Evolutionary conservation across 257 asterid species (phyloP).

Genomic region (Nyctanthes arbortristis): DNA sequence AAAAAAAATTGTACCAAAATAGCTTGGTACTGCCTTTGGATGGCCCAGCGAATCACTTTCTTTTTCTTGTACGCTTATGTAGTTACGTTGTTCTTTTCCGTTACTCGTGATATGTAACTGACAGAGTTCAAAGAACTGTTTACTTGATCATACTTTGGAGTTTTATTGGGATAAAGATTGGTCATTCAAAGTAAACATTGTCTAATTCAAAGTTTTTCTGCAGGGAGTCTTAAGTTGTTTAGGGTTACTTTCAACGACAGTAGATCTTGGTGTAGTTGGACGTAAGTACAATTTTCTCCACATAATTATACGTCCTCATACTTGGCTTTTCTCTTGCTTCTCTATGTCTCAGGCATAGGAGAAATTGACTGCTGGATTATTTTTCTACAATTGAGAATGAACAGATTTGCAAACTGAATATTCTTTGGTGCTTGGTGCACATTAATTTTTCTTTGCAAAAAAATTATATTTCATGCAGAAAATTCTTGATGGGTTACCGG

Average conservation of each 20-base stretch:
- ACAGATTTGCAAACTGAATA: too few relatives aligned
- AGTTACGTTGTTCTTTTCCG: neutral
- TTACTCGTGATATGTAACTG: neutral
- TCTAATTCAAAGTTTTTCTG: conserved; percentile 25
- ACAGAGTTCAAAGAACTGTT: conserved; percentile 1
- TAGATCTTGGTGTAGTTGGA: conserved; percentile 60
- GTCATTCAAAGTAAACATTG: conserved; percentile 1
- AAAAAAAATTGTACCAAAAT: too few relatives aligned
- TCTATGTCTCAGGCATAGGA: neutral
- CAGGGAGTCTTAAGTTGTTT: conserved; percentile 66
- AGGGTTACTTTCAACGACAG: conserved; percentile 39
- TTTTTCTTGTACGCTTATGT: neutral
- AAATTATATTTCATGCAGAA: conserved; percentile 39
- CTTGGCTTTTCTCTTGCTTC: neutral
- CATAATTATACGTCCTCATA: neutral
- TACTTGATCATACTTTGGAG: conserved; percentile 4
- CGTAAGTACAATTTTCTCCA: conserved; percentile 55
- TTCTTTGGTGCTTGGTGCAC: neutral
- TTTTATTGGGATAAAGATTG: neutral
- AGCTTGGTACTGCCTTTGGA: too few relatives aligned
- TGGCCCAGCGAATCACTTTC: neutral
- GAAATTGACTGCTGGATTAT: neutral
- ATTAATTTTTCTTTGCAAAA: conserved; percentile 18
- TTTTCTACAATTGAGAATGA: conserved; percentile 4
- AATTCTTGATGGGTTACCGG: conserved; percentile 74